Conservation (phyloP, 2,329 filamentous ascomycete genomes). For the Aurifilum marmelostoma region DNA sequence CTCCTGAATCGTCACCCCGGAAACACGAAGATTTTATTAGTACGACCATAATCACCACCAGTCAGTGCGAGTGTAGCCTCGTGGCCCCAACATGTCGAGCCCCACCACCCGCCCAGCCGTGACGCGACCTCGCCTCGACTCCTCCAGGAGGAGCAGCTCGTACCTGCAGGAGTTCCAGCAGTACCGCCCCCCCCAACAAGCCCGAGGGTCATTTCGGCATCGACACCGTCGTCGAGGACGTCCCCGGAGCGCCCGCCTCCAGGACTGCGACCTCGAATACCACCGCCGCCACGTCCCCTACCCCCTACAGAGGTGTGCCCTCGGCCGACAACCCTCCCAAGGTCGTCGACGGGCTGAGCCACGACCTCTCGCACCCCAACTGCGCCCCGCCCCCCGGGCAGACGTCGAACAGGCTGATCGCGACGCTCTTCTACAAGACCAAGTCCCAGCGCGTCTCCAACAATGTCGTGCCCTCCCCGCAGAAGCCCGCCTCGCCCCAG, state of each 20-base stretch:
- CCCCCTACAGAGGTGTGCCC: slow-evolving; percentile 63
- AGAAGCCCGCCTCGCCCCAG: slow-evolving; percentile 38
- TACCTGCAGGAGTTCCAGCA: slow-evolving; percentile 67
- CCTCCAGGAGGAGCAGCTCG: slow-evolving; percentile 61
- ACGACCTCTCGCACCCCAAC: slow-evolving; percentile 65
- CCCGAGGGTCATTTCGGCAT: slow-evolving; percentile 63
- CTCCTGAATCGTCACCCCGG: background rate
- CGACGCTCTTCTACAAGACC: slow-evolving; percentile 66
- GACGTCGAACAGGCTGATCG: slow-evolving; percentile 57
- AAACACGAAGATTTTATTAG: background rate
- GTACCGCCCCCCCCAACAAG: slow-evolving; percentile 59
- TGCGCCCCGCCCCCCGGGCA: slow-evolving; percentile 58
- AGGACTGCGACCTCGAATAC: slow-evolving; percentile 6
- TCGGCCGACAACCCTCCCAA: slow-evolving; percentile 61
- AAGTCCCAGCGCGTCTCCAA: slow-evolving; percentile 38
- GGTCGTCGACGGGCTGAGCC: slow-evolving; percentile 65
- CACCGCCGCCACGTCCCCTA: slow-evolving; percentile 37
- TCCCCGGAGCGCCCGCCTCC: slow-evolving; percentile 45
- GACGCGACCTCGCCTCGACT: slow-evolving; percentile 52
- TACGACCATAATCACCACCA: background rate
- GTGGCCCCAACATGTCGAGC: slow-evolving; percentile 25
- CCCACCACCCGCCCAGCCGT: slow-evolving; percentile 39
- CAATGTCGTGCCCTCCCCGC: slow-evolving; percentile 41
- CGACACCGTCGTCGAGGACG: slow-evolving; percentile 65
- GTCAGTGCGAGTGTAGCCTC: background rate